Conservation (phyloP, 225 moss, liverwort and hornwort species). For the Physcomitrium patens region DNA sequence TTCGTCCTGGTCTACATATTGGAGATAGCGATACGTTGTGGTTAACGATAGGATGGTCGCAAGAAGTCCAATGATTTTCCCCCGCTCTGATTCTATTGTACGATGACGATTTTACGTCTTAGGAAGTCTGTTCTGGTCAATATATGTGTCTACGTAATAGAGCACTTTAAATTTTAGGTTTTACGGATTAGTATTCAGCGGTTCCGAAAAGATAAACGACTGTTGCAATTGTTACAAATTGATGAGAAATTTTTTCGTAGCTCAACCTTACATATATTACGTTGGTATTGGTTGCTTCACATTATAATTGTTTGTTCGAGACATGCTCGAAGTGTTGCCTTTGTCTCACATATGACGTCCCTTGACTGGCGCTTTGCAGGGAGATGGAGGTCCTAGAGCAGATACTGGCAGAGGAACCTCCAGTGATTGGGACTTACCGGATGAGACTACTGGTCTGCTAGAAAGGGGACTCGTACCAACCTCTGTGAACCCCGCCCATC, state of each 20-base stretch:
- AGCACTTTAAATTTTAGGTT: too few relatives aligned
- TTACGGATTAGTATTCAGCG: too few relatives aligned
- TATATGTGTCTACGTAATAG: too few relatives aligned
- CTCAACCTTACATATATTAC: too few relatives aligned
- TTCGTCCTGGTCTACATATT: too few relatives aligned
- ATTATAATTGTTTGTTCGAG: background rate
- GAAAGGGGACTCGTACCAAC: slow-evolving; percentile 52
- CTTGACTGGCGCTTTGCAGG: slow-evolving; percentile 31
- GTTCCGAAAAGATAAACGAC: too few relatives aligned
- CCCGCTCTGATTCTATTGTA: background rate
- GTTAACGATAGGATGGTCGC: background rate
- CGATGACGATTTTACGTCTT: background rate
- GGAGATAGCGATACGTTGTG: background rate
- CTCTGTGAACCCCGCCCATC: slow-evolving; percentile 51
- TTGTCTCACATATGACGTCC: slow-evolving; percentile 19
- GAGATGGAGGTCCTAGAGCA: slow-evolving; percentile 38
- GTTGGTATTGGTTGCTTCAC: too few relatives aligned
- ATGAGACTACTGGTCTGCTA: slow-evolving; percentile 43
- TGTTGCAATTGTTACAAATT: too few relatives aligned
- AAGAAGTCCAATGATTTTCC: background rate
- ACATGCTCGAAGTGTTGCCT: background rate
- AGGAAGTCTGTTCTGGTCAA: too few relatives aligned
- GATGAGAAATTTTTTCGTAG: too few relatives aligned
- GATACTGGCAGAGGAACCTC: slow-evolving; percentile 34
- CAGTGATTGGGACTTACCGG: slow-evolving; percentile 48